These are phyloP conservation scores for Rosellinia necatrix DNA, from an alignment of 2,329 filamentous ascomycete genomes.

Conservation along the genomic window DNA sequence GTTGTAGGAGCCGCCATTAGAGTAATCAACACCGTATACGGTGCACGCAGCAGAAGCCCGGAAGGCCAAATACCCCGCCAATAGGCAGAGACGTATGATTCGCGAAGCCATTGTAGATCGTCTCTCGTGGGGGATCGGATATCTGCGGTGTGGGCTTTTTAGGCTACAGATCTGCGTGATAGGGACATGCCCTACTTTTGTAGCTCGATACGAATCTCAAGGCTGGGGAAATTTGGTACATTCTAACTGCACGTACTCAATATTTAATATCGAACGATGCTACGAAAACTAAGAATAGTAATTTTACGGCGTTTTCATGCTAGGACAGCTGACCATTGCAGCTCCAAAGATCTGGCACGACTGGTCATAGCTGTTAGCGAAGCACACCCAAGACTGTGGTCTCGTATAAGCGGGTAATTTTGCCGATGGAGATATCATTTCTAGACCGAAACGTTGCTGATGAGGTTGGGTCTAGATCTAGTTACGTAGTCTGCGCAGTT, in stretches of 20 bases:
- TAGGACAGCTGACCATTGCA: slow-evolving; percentile 4
- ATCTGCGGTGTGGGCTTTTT: not conserved
- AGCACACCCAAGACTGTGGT: not conserved
- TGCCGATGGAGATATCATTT: slow-evolving; percentile 3
- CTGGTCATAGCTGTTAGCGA: slow-evolving; percentile 4
- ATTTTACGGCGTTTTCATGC: not conserved
- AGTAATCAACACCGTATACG: slow-evolving; percentile 46
- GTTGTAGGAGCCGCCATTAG: slow-evolving; percentile 46
- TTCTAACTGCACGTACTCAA: not conserved
- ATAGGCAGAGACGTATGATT: slow-evolving; percentile 19
- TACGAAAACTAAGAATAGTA: slow-evolving; percentile 19
- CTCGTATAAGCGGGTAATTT: not conserved
- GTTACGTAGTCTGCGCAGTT: not conserved
- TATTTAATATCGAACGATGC: slow-evolving; percentile 12
- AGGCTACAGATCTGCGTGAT: not conserved
- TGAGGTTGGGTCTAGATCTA: slow-evolving; percentile 13
- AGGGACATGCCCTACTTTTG: slow-evolving; percentile 7
- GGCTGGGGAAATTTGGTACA: not conserved
- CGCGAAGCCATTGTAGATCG: slow-evolving; percentile 24
- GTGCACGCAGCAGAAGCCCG: slow-evolving; percentile 35
- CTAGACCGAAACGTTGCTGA: not conserved
- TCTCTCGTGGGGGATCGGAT: slow-evolving; percentile 20
- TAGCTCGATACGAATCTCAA: not conserved
- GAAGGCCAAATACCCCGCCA: slow-evolving; percentile 24
- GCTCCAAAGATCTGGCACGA: slow-evolving; percentile 8